Conservation (phyloP, 2,329 filamentous ascomycete genomes). For the Chrysoporthe deuterocubensis region DNA sequence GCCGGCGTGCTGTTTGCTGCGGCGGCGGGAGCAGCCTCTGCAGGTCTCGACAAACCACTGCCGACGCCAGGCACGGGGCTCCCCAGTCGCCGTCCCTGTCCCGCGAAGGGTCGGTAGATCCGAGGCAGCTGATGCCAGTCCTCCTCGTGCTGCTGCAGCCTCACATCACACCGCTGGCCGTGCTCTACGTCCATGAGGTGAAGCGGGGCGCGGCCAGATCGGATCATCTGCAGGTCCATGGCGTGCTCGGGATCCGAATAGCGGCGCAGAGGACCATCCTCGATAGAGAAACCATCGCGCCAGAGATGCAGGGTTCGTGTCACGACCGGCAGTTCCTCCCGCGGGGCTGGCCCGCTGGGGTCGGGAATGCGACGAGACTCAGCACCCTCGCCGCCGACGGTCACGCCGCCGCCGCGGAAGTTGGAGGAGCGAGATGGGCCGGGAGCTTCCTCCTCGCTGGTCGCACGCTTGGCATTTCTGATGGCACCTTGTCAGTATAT, state of each 20-base stretch:
- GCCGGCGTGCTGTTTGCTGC: constrained; percentile 31
- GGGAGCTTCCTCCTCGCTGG: constrained; percentile 46
- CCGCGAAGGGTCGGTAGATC: constrained; percentile 76
- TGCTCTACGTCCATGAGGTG: constrained; percentile 77
- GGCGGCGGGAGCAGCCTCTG: constrained; percentile 40
- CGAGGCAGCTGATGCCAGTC: constrained; percentile 75
- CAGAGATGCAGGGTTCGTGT: constrained; percentile 75
- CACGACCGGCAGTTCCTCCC: constrained; percentile 36
- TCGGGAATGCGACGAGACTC: constrained; percentile 70
- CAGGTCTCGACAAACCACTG: constrained; percentile 11
- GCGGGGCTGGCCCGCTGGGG: constrained; percentile 46
- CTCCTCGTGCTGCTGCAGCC: constrained; percentile 76
- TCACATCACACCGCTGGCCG: constrained; percentile 78
- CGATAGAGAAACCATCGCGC: constrained; percentile 84
- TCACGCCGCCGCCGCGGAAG: constrained; percentile 75
- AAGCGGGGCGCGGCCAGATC: constrained; percentile 74
- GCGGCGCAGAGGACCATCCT: constrained; percentile 76
- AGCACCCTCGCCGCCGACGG: constrained; percentile 76
- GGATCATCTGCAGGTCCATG: constrained; percentile 74
- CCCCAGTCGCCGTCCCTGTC: constrained; percentile 73
- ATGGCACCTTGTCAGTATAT: constrained; percentile 28
- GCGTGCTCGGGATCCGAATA: constrained; percentile 81
- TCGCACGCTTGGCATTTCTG: constrained; percentile 61
- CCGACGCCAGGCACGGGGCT: constrained; percentile 72
- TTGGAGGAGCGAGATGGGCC: constrained; percentile 49